phyloP scores from a whole-genome alignment of 441 rosid genomes.

The Arabidopsis lyrata region DNA sequence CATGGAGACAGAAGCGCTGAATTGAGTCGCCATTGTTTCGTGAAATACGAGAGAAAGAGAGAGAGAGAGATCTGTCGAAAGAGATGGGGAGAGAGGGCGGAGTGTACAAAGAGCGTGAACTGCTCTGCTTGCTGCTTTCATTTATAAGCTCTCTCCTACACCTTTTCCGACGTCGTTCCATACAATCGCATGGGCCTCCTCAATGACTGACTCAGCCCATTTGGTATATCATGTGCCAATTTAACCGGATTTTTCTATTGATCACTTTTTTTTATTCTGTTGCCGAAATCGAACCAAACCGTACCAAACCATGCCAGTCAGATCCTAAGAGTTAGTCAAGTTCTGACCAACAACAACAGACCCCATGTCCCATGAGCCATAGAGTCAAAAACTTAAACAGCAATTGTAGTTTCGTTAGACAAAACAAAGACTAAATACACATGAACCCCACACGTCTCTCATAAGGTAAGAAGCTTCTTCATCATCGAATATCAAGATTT shows the following conservation, averaged over 20 bases:
- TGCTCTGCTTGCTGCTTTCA: slow-evolving; percentile 2
- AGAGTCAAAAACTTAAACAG: slow-evolving; percentile 1
- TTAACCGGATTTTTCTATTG: slow-evolving; percentile 8
- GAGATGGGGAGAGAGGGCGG: slow-evolving; percentile 43
- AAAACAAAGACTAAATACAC: slow-evolving; percentile 19
- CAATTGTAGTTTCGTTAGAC: slow-evolving; percentile 4
- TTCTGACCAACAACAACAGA: slow-evolving; percentile 37
- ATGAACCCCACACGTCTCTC: slow-evolving; percentile 20
- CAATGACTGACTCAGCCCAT: slow-evolving; percentile 34
- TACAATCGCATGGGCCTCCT: not conserved
- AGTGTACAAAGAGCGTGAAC: slow-evolving; percentile 43
- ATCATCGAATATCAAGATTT: slow-evolving; percentile 1
- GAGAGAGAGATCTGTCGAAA: slow-evolving; percentile 26
- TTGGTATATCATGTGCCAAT: not conserved
- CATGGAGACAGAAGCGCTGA: slow-evolving; percentile 54
- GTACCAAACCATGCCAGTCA: slow-evolving; percentile 7
- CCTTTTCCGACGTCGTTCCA: not conserved
- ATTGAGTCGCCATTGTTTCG: slow-evolving; percentile 56
- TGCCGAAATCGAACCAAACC: slow-evolving; percentile 1
- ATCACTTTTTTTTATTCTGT: not conserved
- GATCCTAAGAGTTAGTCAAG: slow-evolving; percentile 15
- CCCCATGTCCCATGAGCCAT: slow-evolving; percentile 9
- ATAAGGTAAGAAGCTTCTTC: slow-evolving; percentile 27
- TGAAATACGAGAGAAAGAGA: slow-evolving; percentile 26
- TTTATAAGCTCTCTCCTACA: slow-evolving; percentile 22